Percentiles rank a stretch among this genome's conserved stretches.
Conservation (phyloP, 192 early-diverging fungal species). For the Funneliformis geosporum region DNA sequence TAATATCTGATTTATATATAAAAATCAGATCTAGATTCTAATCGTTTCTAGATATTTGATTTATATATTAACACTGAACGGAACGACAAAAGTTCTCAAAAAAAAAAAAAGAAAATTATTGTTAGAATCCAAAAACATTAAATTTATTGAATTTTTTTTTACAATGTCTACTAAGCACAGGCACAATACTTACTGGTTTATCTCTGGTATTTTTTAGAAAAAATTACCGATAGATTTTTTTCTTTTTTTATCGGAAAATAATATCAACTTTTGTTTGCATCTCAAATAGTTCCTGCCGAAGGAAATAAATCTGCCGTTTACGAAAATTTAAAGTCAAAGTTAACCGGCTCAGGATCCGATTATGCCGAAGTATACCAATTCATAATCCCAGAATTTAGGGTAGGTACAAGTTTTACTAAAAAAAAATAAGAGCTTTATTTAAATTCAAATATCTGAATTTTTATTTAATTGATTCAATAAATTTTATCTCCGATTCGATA, state of each 20-base stretch:
- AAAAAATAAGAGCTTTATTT: background rate
- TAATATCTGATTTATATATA: background rate
- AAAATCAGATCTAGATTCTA: background rate
- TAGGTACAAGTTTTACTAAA: conserved; percentile 33
- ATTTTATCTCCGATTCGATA: conserved; percentile 34
- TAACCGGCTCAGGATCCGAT: conserved; percentile 60
- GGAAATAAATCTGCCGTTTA: conserved; percentile 70
- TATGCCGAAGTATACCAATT: conserved; percentile 85
- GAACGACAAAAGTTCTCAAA: background rate
- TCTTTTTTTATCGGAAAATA: background rate
- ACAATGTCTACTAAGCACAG: background rate
- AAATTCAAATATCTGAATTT: background rate
- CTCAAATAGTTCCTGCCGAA: conserved; percentile 71
- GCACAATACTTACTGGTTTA: conserved; percentile 20
- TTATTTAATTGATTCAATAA: conserved; percentile 14
- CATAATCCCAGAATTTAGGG: conserved; percentile 90
- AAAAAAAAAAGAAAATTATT: background rate
- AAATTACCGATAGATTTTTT: background rate
- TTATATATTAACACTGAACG: background rate
- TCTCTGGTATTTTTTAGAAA: conserved; percentile 20
- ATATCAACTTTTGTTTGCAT: background rate
- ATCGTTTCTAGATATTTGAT: background rate
- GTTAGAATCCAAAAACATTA: background rate
- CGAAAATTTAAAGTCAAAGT: conserved; percentile 73
- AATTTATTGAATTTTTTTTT: background rate